Conservation (phyloP, 2,329 filamentous ascomycete genomes). For the Penicillium glabrum region DNA sequence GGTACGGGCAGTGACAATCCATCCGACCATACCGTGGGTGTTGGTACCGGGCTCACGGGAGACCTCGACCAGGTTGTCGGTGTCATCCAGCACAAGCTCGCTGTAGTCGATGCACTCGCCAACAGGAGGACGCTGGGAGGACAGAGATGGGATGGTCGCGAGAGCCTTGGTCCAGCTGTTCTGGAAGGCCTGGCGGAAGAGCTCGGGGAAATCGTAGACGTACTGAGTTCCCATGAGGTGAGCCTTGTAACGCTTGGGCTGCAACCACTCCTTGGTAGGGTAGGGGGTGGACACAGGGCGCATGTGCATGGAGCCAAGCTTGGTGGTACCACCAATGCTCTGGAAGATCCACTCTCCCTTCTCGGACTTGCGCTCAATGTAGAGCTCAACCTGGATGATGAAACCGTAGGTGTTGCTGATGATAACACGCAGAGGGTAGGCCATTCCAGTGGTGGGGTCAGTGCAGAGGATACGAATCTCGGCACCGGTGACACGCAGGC, state of each 20-base stretch:
- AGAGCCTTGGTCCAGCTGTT: conserved; percentile 84
- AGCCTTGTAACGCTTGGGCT: conserved; percentile 99
- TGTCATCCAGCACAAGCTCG: conserved; percentile 92
- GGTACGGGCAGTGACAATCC: conserved; percentile 91
- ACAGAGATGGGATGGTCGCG: conserved; percentile 70
- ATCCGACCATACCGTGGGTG: conserved; percentile 96
- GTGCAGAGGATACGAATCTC: conserved; percentile 99
- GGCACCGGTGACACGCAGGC: conserved; percentile 91
- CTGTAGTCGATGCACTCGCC: conserved; percentile 93
- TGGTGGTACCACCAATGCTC: conserved; percentile 90
- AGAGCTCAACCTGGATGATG: conserved; percentile 96
- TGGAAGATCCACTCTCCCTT: conserved; percentile 99
- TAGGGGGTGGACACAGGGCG: conserved; percentile 89
- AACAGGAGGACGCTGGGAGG: conserved; percentile 76
- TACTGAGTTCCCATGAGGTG: conserved; percentile 99
- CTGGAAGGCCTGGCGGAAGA: conserved; percentile 96
- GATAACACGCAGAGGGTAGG: conserved; percentile 90
- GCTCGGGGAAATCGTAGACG: conserved; percentile 98
- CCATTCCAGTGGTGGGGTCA: conserved; percentile 76
- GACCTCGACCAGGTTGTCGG: conserved; percentile 88
- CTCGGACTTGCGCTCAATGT: conserved; percentile 96
- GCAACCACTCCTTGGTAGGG: conserved; percentile 96
- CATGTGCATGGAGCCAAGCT: conserved; percentile 93
- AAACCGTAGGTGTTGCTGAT: conserved; percentile 99
- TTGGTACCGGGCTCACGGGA: conserved; percentile 94